Conservation (phyloP, 371 early-diverging fungal species). For the Vairimorpha apis region DNA sequence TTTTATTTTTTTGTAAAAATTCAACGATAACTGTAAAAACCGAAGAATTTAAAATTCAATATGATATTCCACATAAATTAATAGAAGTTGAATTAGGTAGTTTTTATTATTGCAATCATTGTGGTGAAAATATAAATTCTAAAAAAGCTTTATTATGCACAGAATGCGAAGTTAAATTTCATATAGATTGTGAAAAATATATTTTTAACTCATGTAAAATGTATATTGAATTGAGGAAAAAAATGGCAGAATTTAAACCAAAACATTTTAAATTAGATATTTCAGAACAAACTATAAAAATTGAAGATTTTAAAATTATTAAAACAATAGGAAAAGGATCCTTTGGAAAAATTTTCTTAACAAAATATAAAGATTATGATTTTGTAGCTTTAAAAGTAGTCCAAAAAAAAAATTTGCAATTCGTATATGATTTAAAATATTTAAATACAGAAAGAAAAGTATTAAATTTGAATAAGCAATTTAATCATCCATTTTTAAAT, state of each 20-base stretch:
- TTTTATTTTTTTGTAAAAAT: slow-evolving; percentile 72
- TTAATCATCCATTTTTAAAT: slow-evolving; percentile 75
- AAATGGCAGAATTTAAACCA: slow-evolving; percentile 43
- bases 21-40: slow-evolving; percentile 57
- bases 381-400: slow-evolving; percentile 85
- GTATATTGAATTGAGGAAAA: slow-evolving; percentile 67
- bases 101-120: slow-evolving; percentile 87
- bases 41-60: slow-evolving; percentile 65
- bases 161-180: slow-evolving; percentile 71
- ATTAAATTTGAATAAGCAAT: slow-evolving; percentile 74
- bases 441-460: slow-evolving; percentile 81
- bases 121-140: slow-evolving; percentile 81
- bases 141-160: slow-evolving; percentile 61
- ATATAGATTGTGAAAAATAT: slow-evolving; percentile 71
- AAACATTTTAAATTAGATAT: slow-evolving; percentile 8
- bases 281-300: slow-evolving; percentile 50
- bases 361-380: slow-evolving; percentile 72
- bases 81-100: slow-evolving; percentile 69
- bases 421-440: slow-evolving; percentile 77
- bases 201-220: slow-evolving; percentile 87
- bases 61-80: slow-evolving; percentile 84
- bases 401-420: slow-evolving; percentile 82
- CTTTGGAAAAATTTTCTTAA: slow-evolving; percentile 92
- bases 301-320: slow-evolving; percentile 79
- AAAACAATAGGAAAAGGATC: slow-evolving; percentile 87